phyloP scores from a whole-genome alignment of 306 rosid genomes.

The Quercus engelmannii region DNA sequence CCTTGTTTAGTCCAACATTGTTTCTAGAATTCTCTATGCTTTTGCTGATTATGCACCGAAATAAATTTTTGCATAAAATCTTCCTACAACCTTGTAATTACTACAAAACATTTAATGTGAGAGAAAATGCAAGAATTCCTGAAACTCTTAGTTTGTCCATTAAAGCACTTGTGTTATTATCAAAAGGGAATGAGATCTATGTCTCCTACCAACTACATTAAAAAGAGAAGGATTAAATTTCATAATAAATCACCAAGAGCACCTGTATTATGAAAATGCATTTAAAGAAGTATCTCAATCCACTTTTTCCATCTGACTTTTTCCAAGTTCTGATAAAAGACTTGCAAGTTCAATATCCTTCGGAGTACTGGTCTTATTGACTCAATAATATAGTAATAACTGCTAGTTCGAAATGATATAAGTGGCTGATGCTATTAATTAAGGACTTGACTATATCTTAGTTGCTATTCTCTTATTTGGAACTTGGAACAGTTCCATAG shows the following conservation, averaged over 20 bases:
- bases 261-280: slow-evolving; percentile 26
- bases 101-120: slow-evolving; percentile 19
- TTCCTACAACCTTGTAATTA: not conserved
- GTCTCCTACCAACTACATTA: slow-evolving; percentile 20
- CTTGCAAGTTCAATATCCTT: not conserved
- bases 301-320: slow-evolving; percentile 10
- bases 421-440: too few species aligned
- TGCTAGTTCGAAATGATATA: not conserved
- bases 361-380: not conserved
- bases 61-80: slow-evolving; percentile 1
- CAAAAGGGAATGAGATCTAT: not conserved
- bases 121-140: not conserved
- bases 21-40: not conserved
- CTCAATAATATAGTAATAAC: not conserved
- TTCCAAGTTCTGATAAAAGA: slow-evolving; percentile 5
- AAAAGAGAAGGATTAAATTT: slow-evolving; percentile 15
- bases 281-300: slow-evolving; percentile 32
- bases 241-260: slow-evolving; percentile 31
- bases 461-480: not conserved
- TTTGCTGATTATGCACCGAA: slow-evolving; percentile 6
- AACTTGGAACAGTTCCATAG: not conserved
- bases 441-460: too few species aligned
- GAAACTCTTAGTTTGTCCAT: slow-evolving; percentile 11
- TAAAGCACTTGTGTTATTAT: slow-evolving; percentile 19
- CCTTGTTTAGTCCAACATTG: not conserved